phyloP scores from a whole-genome alignment of 2,329 filamentous ascomycete genomes.

The Penicillium occitanis region DNA sequence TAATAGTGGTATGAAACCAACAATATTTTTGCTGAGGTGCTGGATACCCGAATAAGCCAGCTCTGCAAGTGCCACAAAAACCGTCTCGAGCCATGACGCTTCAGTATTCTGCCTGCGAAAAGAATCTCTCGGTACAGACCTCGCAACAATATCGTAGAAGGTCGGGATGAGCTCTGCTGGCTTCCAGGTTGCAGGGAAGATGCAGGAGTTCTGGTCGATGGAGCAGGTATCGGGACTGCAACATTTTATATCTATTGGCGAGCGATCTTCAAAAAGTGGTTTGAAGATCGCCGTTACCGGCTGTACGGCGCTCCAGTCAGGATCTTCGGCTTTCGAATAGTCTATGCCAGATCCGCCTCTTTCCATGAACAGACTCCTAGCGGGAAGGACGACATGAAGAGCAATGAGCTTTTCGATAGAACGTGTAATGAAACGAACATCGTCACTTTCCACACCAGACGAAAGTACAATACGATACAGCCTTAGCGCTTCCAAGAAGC shows the following conservation, averaged over 20 bases:
- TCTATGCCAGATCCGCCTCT: constrained; percentile 36
- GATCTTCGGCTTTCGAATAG: constrained; percentile 34
- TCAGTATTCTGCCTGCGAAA: constrained; percentile 47
- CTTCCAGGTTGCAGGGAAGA: constrained; percentile 28
- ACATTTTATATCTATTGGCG: constrained; percentile 20
- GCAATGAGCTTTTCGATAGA: constrained; percentile 40
- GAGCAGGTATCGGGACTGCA: not conserved
- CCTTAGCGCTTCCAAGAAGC: constrained; percentile 37
- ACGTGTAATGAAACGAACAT: constrained; percentile 33
- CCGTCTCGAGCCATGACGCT: constrained; percentile 50
- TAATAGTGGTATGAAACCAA: constrained; percentile 36
- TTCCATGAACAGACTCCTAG: constrained; percentile 40
- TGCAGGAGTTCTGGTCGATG: constrained; percentile 10
- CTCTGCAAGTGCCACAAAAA: constrained; percentile 48
- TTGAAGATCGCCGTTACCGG: constrained; percentile 39
- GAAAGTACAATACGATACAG: constrained; percentile 33
- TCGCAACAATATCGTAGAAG: constrained; percentile 49
- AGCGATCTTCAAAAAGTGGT: constrained; percentile 34
- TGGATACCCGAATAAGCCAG: constrained; percentile 39
- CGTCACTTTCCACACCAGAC: constrained; percentile 33
- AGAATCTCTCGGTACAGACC: constrained; percentile 46
- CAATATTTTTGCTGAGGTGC: constrained; percentile 30
- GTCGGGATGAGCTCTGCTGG: constrained; percentile 39
- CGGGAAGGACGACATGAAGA: constrained; percentile 44
- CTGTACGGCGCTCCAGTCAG: constrained; percentile 37